Evolutionary conservation across 1,139 yeast species (phyloP).

Genomic region (Suhomyces bolitotheri): DNA sequence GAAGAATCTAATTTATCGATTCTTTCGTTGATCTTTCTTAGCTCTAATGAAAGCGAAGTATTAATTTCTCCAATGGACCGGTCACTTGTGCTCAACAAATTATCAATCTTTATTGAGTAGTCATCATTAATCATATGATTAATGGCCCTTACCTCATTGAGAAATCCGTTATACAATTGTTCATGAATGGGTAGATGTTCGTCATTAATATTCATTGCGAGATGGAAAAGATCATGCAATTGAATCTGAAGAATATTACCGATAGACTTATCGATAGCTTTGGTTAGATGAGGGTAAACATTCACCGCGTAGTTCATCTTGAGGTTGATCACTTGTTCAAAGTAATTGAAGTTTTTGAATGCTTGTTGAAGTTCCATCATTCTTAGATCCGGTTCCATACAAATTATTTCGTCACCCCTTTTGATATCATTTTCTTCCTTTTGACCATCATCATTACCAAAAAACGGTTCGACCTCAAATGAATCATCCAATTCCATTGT

Average conservation of each 20-base stretch:
- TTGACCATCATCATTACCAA: slow-evolving; percentile 2
- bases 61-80: slow-evolving; percentile 79
- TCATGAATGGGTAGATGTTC: slow-evolving; percentile 41
- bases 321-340: slow-evolving; percentile 18
- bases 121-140: slow-evolving; percentile 43
- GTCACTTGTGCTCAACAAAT: slow-evolving; percentile 68
- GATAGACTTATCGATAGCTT: slow-evolving; percentile 21
- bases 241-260: slow-evolving; percentile 24
- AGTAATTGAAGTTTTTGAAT: slow-evolving; percentile 15
- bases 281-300: slow-evolving; percentile 33
- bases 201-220: slow-evolving; percentile 34
- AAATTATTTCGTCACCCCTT: not conserved
- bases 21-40: slow-evolving; percentile 69
- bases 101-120: slow-evolving; percentile 58
- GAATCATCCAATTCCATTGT: slow-evolving; percentile 1
- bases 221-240: slow-evolving; percentile 26
- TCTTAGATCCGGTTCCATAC: slow-evolving; percentile 3
- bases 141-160: slow-evolving; percentile 40
- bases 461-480: slow-evolving; percentile 3
- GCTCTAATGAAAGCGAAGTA: slow-evolving; percentile 72
- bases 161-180: slow-evolving; percentile 32
- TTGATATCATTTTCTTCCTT: slow-evolving; percentile 1
- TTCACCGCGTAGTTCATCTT: slow-evolving; percentile 29
- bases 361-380: slow-evolving; percentile 8
- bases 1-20: slow-evolving; percentile 55